Evolutionary conservation across 257 asterid genomes (phyloP).

Genomic region (Solanum tacnaense): DNA sequence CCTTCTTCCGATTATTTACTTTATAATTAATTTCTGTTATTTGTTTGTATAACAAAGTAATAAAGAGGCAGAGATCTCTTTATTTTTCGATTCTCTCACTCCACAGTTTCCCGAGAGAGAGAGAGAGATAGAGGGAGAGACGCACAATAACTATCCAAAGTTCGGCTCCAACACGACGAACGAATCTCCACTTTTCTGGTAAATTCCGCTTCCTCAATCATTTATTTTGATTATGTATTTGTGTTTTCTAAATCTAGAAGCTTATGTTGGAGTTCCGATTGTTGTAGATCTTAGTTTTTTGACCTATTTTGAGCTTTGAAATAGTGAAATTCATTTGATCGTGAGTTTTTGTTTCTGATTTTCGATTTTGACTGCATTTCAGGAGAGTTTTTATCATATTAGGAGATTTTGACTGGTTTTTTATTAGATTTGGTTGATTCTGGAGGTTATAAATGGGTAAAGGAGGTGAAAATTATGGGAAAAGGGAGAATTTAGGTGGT

Average conservation of each 20-base stretch:
- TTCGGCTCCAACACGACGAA: not conserved
- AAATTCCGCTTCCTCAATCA: not conserved
- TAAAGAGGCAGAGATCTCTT: not conserved
- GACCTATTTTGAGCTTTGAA: not conserved
- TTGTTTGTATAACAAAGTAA: not conserved
- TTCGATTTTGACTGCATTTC: constrained; percentile 3
- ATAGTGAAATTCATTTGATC: not conserved
- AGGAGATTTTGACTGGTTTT: constrained; percentile 5
- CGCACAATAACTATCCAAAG: not conserved
- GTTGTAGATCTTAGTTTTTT: not conserved
- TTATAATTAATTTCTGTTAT: not conserved
- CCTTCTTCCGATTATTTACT: not conserved
- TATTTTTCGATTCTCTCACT: not conserved
- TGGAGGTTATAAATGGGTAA: constrained; percentile 58
- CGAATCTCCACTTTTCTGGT: not conserved
- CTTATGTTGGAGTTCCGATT: not conserved
- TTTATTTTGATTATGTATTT: not conserved
- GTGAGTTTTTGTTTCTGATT: not conserved
- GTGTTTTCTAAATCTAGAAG: not conserved
- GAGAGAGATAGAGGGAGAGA: not conserved
- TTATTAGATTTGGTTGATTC: constrained; percentile 1
- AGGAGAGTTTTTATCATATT: constrained; percentile 14
- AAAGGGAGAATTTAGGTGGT: constrained; percentile 25
- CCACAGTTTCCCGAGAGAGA: constrained; percentile 1
- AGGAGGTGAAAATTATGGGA: constrained; percentile 68